phyloP scores from a whole-genome alignment of 2,329 filamentous ascomycete genomes.

The Alternaria consortialis region DNA sequence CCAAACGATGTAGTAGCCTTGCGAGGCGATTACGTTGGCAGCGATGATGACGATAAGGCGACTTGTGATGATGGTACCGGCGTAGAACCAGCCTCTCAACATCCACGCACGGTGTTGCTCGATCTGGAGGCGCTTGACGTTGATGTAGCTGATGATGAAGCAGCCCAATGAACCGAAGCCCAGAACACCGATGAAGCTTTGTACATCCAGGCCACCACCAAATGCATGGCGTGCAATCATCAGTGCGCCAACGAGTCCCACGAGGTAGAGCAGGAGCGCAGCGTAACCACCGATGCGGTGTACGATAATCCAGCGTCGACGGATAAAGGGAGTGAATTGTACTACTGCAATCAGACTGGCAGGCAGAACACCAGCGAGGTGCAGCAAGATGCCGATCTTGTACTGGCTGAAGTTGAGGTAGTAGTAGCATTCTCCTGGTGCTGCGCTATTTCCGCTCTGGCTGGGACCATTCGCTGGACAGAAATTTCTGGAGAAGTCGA shows the following conservation, averaged over 20 bases:
- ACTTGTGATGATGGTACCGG: constrained; percentile 62
- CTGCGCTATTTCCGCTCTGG: constrained; percentile 30
- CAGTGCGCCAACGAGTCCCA: constrained; percentile 60
- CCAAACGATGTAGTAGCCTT: constrained; percentile 49
- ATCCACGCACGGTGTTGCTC: constrained; percentile 46
- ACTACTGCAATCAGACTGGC: constrained; percentile 51
- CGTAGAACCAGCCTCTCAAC: constrained; percentile 50
- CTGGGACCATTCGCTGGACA: constrained; percentile 18
- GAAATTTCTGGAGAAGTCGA: constrained; percentile 55
- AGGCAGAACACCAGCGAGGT: constrained; percentile 54
- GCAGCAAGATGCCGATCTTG: constrained; percentile 54
- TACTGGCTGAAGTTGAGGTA: constrained; percentile 47
- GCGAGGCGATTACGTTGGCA: constrained; percentile 52
- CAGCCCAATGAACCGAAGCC: constrained; percentile 57
- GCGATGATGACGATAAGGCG: constrained; percentile 60
- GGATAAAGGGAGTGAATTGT: constrained; percentile 56
- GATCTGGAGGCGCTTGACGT: constrained; percentile 68
- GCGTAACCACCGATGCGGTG: constrained; percentile 70
- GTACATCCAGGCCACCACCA: constrained; percentile 64
- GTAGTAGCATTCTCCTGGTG: constrained; percentile 58
- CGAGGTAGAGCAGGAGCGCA: constrained; percentile 58
- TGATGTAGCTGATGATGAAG: constrained; percentile 61
- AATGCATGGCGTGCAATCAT: constrained; percentile 63
- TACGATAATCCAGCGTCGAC: constrained; percentile 60
- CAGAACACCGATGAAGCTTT: constrained; percentile 56